Evolutionary conservation across 345 rosid genomes (phyloP), one percentile per base, ranked within the genome.

Genomic region (Geranium rotundifolium): DNA sequence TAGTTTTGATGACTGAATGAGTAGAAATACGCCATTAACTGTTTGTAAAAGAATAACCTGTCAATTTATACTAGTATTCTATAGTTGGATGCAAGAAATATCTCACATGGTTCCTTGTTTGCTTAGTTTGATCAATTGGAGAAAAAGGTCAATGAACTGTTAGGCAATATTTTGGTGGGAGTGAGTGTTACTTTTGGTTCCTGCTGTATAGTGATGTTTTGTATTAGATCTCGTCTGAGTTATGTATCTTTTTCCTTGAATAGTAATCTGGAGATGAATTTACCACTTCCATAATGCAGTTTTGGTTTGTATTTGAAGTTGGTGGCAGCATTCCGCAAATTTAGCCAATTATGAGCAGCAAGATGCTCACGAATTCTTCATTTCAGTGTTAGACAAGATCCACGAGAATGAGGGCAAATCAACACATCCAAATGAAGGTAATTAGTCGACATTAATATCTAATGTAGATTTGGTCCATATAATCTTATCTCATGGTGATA

Each of bases 351-450:
- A 87, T 60, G 84, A 82, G 64, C 91, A 91, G 84, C 96, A 89
- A 67, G 98, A 91, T 79, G 92, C 98, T 19, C 96, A 91, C 57
- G 98, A 91, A 74, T 91, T 91, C 77, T 87, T 89, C 76, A 91
- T 91, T 64, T 91, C 98, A 10, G 70, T 89, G 67, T 78, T 91
- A 63, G 88, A 89, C 71, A 81, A 84, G 62, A 89, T 91, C 71
- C 98, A 91, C 79, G 95, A 89, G 79, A 89, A 76, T 62, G 89
- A 76, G 71, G 84, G 85, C 52, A 84, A 82, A 74, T 62, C 83
- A 19, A 80, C 62, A 63, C 73, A 70, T 71, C 58, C 70, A 5
- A 59, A 55, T 66, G 73, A 80, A 80, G 92, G 92, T 86, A 78
- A 68, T 41, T 30, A 23, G 27, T 23, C 34, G 59, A 67, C 56